Evolutionary conservation across 1,284 basidiomycete genomes (phyloP), one percentile per base, ranked within the genome.

Genomic region (Tylopilus sp.): DNA sequence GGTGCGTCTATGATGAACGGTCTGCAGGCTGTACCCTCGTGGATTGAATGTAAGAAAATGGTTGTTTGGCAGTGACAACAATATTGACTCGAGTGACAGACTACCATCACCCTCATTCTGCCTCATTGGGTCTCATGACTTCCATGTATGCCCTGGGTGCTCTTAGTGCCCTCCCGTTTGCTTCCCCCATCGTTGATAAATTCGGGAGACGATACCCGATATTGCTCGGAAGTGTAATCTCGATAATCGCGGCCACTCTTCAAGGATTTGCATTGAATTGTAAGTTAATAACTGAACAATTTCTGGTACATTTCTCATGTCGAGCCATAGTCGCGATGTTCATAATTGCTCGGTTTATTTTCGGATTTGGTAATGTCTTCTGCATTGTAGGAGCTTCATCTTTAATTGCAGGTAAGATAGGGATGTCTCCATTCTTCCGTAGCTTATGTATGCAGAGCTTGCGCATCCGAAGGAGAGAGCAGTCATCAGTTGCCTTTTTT

Each of bases 391-490:
- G 72, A 2, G 72, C 67, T 6, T 56, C 58, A 33, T 65, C 72
- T 16, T 53, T 74, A 52, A 57, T 67, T 18, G 70, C 62, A 60
- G 70, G 69, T 73, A 22, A 3, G 67, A 41, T 13, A 49, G 5
- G 39, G 8, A 15, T 49, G 56, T 7, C 39, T 54, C n/a, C 4
- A 19, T 32, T 47, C 47, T 19, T 3, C 10, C 32, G 8, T 58
- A 5, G 1, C 0, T 49, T 24, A 24, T 26, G 4, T 32, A 4
- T n/a, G 6, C 22, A 69, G 70, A 74, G 15, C 38, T 71, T 6
- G 72, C 70, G 4, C 53, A 71, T 61, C 70, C 67, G 6, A 72
- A 70, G 53, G 72, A 72, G 10, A 63, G 72, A 16, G 70, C 60
- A 4, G 22, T 62, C 16, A 57, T 72, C 24, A 33, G 58, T 1